Evolutionary conservation across 2,329 filamentous ascomycete genomes (phyloP), one percentile per base, ranked within the genome.

Genomic region (Fusarium coicis): DNA sequence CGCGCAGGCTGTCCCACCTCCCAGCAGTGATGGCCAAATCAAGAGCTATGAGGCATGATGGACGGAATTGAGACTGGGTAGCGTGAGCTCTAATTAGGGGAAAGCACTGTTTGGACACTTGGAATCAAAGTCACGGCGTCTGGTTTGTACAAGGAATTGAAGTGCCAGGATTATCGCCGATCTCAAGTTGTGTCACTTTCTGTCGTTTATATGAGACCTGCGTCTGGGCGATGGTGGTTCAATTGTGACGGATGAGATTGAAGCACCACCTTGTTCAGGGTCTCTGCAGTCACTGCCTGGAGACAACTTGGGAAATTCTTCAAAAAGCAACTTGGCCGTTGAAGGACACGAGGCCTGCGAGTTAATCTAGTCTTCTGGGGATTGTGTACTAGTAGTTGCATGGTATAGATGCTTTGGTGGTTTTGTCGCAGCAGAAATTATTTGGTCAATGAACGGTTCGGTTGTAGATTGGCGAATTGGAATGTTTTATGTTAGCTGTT

Each of bases 41-140:
- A 91, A 91, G 82, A 89, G 84, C 75, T 88, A 86, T 70, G 88
- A 90, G 78, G 85, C 86, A 62, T 90, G 82, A 78, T 28, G 40
- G 64, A 32, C 18, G 46, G 36, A 21, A 50, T 18, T 42, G 19
- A 55, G 53, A 32, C 34, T n/a, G 26, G 28, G 34, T 53, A 62
- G 44, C 32, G 53, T 43, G 54, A 47, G 42, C 42, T 54, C 44
- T 57, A 32, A 37, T 26, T 58, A 28, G 42, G 59, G 65, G 68
- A 52, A 68, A 68, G 64, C 53, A 56, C 62, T 50, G 52, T 37
- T 46, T 37, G 43, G 54, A 47, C 59, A 63, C 67, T 72, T 70
- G 67, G 71, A 63, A 70, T 73, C 52, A 57, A 73, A 66, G 58
- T 67, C 59, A 59, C 56, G 75, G 74, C 74, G 74, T 75, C 75